A percentile compares a stretch with the other conserved stretches of the same genome.
Evolutionary conservation across 2,329 filamentous ascomycete genomes (phyloP).

Genomic region (Pseudocercospora musae): DNA sequence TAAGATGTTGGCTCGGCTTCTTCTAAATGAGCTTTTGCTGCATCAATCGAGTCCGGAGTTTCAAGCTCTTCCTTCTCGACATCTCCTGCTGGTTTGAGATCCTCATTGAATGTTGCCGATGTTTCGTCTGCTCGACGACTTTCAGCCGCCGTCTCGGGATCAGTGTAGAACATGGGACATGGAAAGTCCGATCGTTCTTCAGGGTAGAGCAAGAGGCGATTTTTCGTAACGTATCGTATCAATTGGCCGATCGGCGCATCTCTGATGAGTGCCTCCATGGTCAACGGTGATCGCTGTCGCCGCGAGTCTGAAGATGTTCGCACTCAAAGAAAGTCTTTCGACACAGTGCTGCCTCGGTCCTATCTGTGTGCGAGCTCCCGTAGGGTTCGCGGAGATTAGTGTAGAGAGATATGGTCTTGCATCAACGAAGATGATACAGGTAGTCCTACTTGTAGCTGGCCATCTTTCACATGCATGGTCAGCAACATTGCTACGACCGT

Average conservation of each 20-base stretch:
- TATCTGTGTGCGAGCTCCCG: background rate
- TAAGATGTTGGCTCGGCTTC: slow-evolving; percentile 12
- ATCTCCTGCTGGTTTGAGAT: background rate
- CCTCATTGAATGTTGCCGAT: background rate
- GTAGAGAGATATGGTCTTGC: background rate
- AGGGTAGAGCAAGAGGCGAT: slow-evolving; percentile 55
- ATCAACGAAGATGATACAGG: background rate
- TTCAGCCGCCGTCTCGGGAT: slow-evolving; percentile 12
- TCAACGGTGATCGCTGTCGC: background rate
- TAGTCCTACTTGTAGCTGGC: background rate
- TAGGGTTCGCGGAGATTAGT: background rate
- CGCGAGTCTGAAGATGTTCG: background rate
- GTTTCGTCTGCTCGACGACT: background rate
- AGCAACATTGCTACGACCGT: background rate
- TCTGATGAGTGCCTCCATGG: slow-evolving; percentile 41
- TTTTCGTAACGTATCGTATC: slow-evolving; percentile 53
- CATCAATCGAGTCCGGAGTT: slow-evolving; percentile 20
- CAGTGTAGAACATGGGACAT: slow-evolving; percentile 45
- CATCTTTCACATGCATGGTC: background rate
- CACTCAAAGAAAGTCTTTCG: too few relatives aligned
- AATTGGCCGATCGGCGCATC: slow-evolving; percentile 60
- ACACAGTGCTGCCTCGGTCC: background rate
- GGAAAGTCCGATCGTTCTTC: slow-evolving; percentile 58
- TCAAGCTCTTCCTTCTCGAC: background rate
- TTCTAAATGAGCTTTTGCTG: slow-evolving; percentile 33